Evolutionary conservation across 768 basidiomycete genomes (phyloP), one percentile per base, ranked within the genome.

Genomic region (Boletus tylopilopsis): DNA sequence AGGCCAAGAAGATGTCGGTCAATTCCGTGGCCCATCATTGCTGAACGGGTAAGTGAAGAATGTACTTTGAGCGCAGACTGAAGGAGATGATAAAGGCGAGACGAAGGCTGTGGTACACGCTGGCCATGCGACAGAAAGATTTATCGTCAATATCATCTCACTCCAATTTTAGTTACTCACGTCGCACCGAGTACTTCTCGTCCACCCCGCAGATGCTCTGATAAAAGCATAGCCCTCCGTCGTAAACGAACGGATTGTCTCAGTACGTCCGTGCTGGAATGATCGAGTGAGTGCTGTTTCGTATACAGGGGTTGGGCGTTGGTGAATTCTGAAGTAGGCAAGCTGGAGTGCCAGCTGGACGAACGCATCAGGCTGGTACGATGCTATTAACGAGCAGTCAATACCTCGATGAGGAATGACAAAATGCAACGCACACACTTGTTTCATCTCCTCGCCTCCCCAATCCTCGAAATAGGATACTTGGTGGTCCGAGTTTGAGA

Each of bases 1-100:
- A 95, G 76, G 6, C 91, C 93, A 55, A 94, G 82, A n/a, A 95
- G 76, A 67, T 96, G 94, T 19, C 94, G 79, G 61, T 97, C 94
- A 57, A 90, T 85, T 4, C 93, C 94, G 35, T 81, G 78, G 10
- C 94, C 94, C 0, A 81, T 81, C 37, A 87, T 83, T 0, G 91
- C 87, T 55, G 85, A 82, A 22, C 85, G 82, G 5, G 88, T 89
- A 39, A 87, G 82, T 4, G 72, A 69, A 29, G 76, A 79, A 59
- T 96, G 94, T 0, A 79, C 79, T 49, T 77, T 75, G 18, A 90
- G 74, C 1, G 94, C 94, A 8, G 76, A 74, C 7, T 72, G 76
- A 3, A 97, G 77, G 23, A 85, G 76, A 1, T 67, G 49, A 39
- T 79, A 73, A 22, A 68, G 58, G 22, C 54, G 29, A 69, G 72